Conservation (phyloP, 2,329 filamentous ascomycete genomes). For the Ascosphaera acerosa region DNA sequence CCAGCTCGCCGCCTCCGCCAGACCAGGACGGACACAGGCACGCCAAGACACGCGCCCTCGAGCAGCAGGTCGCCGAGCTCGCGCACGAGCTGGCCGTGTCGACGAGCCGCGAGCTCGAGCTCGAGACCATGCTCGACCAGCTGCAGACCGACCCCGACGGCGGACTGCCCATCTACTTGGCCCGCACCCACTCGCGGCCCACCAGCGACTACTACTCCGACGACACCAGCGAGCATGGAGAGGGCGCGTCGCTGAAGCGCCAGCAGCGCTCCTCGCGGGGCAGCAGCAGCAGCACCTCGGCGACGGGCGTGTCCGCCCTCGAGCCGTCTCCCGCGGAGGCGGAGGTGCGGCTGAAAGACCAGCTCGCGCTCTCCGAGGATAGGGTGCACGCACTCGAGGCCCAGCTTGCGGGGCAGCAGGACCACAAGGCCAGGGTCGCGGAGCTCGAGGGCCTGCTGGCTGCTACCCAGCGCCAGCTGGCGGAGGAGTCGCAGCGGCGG, state of each 20-base stretch:
- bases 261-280: constrained; percentile 60
- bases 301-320: too few species aligned
- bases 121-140: constrained; percentile 80
- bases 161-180: too few species aligned
- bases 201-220: constrained; percentile 98
- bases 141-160: constrained; percentile 38
- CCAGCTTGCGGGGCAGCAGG: constrained; percentile 24
- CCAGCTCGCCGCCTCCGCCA: too few species aligned
- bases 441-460: constrained; percentile 63
- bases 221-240: constrained; percentile 16
- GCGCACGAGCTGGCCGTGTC: constrained; percentile 78
- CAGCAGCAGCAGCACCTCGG: constrained; percentile 57
- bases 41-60: constrained; percentile 71
- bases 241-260: constrained; percentile 72
- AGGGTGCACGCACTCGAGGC: constrained; percentile 66
- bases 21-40: too few species aligned
- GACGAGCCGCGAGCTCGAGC: constrained; percentile 82
- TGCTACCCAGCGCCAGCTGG: constrained; percentile 54
- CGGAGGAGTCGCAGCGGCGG: constrained; percentile 67
- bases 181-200: constrained; percentile 35
- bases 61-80: constrained; percentile 82
- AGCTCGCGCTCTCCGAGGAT: constrained; percentile 36
- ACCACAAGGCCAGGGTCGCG: constrained; percentile 32
- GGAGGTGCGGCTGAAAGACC: constrained; percentile 82
- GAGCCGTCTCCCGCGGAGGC: too few species aligned